phyloP scores from a whole-genome alignment of 2,329 filamentous ascomycete genomes.

The Fusarium humuli region DNA sequence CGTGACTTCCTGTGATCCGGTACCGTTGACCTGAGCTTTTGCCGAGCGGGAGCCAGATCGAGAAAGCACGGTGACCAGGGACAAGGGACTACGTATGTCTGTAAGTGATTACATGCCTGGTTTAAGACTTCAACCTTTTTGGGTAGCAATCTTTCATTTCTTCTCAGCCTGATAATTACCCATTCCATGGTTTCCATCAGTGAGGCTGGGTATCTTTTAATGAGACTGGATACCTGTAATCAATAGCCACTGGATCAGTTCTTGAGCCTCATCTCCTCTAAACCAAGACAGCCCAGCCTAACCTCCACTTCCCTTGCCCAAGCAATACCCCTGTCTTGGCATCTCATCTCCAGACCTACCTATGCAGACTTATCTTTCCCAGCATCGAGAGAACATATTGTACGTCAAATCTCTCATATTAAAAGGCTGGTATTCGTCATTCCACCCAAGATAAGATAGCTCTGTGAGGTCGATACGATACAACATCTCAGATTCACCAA shows the following conservation, averaged over 20 bases:
- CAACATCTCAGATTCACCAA: conserved; percentile 17
- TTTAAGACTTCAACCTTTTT: neutral
- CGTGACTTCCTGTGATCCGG: conserved; percentile 28
- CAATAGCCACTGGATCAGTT: neutral
- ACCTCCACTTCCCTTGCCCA: conserved; percentile 2
- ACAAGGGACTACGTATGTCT: neutral
- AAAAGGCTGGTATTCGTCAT: neutral
- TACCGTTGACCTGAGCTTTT: conserved; percentile 8
- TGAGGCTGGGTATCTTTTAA: neutral
- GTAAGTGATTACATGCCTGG: neutral
- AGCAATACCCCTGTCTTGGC: neutral
- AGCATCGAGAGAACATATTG: neutral
- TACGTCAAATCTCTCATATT: neutral
- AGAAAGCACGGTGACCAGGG: neutral
- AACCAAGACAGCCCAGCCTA: neutral
- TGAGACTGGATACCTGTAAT: neutral
- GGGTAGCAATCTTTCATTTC: neutral
- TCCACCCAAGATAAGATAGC: neutral
- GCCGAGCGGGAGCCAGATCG: conserved; percentile 30
- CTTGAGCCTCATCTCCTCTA: neutral
- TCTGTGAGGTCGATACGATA: neutral
- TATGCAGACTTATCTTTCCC: conserved; percentile 13
- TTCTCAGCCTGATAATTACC: neutral
- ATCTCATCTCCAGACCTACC: neutral
- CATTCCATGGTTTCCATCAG: neutral